Conservation (phyloP, 179 eudicot genomes). For the Spergularia azorica region DNA sequence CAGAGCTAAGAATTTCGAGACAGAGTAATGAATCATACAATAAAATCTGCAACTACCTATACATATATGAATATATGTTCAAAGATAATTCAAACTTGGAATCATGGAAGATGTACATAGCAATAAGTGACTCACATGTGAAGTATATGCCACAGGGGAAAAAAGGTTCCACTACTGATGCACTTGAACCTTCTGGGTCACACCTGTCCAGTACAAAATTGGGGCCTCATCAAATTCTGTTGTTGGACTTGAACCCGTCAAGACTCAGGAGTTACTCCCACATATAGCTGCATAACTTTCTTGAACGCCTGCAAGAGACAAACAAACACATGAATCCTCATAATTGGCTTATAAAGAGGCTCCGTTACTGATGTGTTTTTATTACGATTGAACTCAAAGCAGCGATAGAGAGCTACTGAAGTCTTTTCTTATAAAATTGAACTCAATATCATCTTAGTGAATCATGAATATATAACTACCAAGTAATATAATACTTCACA, state of each 20-base stretch:
- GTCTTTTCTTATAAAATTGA: too few species aligned
- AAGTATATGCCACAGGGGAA: conserved; percentile 24
- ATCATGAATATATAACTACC: too few species aligned
- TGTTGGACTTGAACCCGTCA: conserved; percentile 33
- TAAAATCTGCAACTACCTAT: conserved; percentile 30
- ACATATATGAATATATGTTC: conserved; percentile 15
- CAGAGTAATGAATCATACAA: conserved; percentile 13
- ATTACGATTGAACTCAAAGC: too few species aligned
- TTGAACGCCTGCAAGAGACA: conserved; percentile 66
- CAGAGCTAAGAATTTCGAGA: not conserved
- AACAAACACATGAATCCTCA: not conserved
- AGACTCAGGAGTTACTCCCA: conserved; percentile 49
- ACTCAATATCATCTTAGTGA: too few species aligned
- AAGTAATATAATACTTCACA: too few species aligned
- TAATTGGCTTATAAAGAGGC: too few species aligned
- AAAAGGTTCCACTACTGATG: conserved; percentile 29
- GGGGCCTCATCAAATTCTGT: conserved; percentile 35
- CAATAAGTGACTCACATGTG: conserved; percentile 47
- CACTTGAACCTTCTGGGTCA: conserved; percentile 26
- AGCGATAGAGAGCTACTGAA: too few species aligned
- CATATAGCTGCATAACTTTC: conserved; percentile 63
- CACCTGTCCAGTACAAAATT: conserved; percentile 25
- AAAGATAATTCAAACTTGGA: conserved; percentile 21
- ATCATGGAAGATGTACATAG: conserved; percentile 34
- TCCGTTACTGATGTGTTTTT: too few species aligned